Percentiles rank a stretch among this genome's conserved stretches.
These are phyloP conservation scores for Antrodiella citrinella DNA, from an alignment of 768 basidiomycete species.

Conservation along the genomic window DNA sequence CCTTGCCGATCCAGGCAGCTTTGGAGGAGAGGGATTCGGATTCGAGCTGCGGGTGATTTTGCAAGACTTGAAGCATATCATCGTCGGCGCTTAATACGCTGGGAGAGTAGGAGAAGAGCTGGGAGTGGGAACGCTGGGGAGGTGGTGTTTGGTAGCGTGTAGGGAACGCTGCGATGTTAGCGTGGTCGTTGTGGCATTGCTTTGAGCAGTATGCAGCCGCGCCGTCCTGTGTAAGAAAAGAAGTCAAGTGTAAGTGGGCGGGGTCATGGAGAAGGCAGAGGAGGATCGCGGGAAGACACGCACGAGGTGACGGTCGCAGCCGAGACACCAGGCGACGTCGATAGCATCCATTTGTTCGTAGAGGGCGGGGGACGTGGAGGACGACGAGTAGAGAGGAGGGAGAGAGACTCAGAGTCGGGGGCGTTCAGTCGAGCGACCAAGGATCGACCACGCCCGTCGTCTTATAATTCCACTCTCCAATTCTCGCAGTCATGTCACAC, in stretches of 20 bases:
- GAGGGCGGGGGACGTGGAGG: slow-evolving; percentile 10
- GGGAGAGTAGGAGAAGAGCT: slow-evolving; percentile 6
- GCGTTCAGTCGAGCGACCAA: no score
- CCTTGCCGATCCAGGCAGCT: slow-evolving; percentile 30
- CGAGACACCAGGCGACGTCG: slow-evolving; percentile 68
- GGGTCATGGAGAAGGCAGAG: slow-evolving; percentile 1
- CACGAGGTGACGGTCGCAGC: slow-evolving; percentile 53
- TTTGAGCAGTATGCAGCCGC: slow-evolving; percentile 47
- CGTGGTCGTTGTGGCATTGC: slow-evolving; percentile 28
- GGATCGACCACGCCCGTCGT: background rate
- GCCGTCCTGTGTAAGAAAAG: slow-evolving; percentile 24
- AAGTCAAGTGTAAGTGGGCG: slow-evolving; percentile 16
- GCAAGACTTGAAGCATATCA: background rate
- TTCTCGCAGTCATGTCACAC: background rate
- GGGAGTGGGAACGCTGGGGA: slow-evolving; percentile 5
- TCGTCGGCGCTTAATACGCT: slow-evolving; percentile 5
- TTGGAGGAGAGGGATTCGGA: slow-evolving; percentile 1
- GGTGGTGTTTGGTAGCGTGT: slow-evolving; percentile 8
- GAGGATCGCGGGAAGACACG: slow-evolving; percentile 21
- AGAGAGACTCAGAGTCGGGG: slow-evolving; percentile 11
- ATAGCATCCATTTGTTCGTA: slow-evolving; percentile 27
- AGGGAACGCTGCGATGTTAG: background rate
- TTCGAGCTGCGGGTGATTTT: background rate
- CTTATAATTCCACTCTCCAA: slow-evolving; percentile 15
- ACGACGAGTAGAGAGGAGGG: slow-evolving; percentile 15